Evolutionary conservation across 176 grass and related monocot species (phyloP).

Genomic region (Aegilops umbellulata): DNA sequence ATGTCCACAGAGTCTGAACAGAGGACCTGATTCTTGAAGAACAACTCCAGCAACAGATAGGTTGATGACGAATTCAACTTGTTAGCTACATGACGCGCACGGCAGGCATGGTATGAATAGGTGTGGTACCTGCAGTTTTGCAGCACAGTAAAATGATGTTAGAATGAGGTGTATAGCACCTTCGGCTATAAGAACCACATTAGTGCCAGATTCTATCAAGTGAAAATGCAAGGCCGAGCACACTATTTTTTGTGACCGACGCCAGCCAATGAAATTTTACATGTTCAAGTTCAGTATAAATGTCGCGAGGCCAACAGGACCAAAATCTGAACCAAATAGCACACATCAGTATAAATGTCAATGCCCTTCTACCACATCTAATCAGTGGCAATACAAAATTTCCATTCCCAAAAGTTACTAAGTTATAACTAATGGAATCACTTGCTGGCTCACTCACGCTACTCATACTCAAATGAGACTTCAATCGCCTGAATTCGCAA

Average conservation of each 20-base stretch:
- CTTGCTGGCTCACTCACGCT: neutral
- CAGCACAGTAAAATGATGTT: neutral
- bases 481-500: neutral
- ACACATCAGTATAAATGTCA: neutral
- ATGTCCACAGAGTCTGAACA: too few relatives aligned
- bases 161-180: neutral
- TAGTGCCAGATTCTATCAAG: neutral
- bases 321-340: neutral
- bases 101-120: slow-evolving; percentile 77
- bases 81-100: slow-evolving; percentile 89
- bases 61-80: slow-evolving; percentile 78
- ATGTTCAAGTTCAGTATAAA: neutral
- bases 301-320: neutral
- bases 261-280: neutral
- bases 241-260: neutral
- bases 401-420: neutral
- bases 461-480: neutral
- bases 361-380: neutral
- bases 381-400: neutral
- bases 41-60: slow-evolving; percentile 82
- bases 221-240: neutral
- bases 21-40: slow-evolving; percentile 88
- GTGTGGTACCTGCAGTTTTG: slow-evolving; percentile 73
- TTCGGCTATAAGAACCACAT: neutral
- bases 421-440: neutral